Evolutionary conservation across 495 filamentous ascomycete genomes (phyloP), one percentile per base, ranked within the genome.

Genomic region (Neohortaea acidophila): DNA sequence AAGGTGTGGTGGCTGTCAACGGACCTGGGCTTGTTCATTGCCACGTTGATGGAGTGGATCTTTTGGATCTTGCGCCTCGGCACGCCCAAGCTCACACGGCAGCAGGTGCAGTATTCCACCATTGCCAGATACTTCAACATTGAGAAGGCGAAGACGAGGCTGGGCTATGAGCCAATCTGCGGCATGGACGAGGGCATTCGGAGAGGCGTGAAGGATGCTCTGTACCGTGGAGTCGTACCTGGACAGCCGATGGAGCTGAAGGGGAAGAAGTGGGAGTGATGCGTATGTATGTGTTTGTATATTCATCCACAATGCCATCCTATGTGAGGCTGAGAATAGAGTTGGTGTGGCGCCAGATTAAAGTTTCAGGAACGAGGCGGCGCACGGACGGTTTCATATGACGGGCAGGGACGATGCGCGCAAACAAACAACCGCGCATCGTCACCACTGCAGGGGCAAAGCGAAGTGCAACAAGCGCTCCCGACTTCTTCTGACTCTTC

Each of bases 41-140:
- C 81, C 10, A 70, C 59, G 6, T 25, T 82, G 14, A 69, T 77
- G 41, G 87, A 94, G 61, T 63, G 68, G 41, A 64, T 79, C 18
- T 70, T 75, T 38, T 72, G 66, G 49, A 23, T 80, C 21, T 59
- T 50, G 6, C 17, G 33, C 25, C 10, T 82, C 29, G 68, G 79
- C n/a, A 76, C 72, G 37, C 77, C 84, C 11, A 79, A 72, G 18
- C 63, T 96, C 53, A 89, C 72, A 32, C 66, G 76, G 49, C 69
- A 78, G 53, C 68, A 73, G 33, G 83, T 89, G 38, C 68, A 76
- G 25, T 87, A 78, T 52, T 72, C 64, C 48, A 79, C 75, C 58
- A 89, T 86, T 77, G 81, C 79, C 29, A 72, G 84, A 17, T 94
- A 85, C 61, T 89, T 81, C 51, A 74, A 76, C 43, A 80, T 82